Base-by-base conservation (phyloP, 352 stramenopile genomes). In the Globisporangium echinulatum region DNA sequence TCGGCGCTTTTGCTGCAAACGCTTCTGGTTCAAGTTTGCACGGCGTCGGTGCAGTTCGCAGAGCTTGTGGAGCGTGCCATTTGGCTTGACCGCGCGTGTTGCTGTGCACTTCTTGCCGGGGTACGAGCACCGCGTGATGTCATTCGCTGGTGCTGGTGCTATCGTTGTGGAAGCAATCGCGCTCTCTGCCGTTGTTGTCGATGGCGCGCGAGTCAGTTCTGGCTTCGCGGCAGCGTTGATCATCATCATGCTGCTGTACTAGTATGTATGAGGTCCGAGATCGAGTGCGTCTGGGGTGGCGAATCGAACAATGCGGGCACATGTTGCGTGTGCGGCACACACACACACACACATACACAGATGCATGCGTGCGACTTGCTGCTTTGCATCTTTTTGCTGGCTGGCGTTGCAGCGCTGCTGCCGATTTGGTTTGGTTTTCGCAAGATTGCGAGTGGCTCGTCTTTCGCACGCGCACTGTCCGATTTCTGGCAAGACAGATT, bases 11-110 rank as follows among this genome's bases (percentile, higher is more conserved):
- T 63, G 58, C 38, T 63, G 58, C 33, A 63, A 14, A 13, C 58
- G 58, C 51, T 63, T 63, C 58, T 63, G 58, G 52, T 63, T 63
- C 42, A 63, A 44, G 37, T 63, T 63, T 8, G 81, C 81, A 61
- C 86, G 82, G 49, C 77, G 66, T 4, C 81, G 81, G 63, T 91
- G 81, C 63, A 82, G 75, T 50, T 83, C 74, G 56, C 81, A 91
- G 49, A 88, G 82, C 58, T 82, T 84, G 69, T 91, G 81, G 39
- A 91, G 59, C n/a, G 74, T 71, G 25, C 81, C 81, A 43, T 75
- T 88, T 56, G 79, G 82, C 66, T 89, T 88, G 57, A 77, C 54
- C 0, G 75, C 81, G 50, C 81, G 81, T 39, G 72, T 49, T 49
- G 79, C 75, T 50, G 74, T 67, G 66, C 81, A 91, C 33, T 75